These are phyloP conservation scores for Lodderomyces theae DNA, from an alignment of 1,139 yeast genomes.

Conservation along the genomic window DNA sequence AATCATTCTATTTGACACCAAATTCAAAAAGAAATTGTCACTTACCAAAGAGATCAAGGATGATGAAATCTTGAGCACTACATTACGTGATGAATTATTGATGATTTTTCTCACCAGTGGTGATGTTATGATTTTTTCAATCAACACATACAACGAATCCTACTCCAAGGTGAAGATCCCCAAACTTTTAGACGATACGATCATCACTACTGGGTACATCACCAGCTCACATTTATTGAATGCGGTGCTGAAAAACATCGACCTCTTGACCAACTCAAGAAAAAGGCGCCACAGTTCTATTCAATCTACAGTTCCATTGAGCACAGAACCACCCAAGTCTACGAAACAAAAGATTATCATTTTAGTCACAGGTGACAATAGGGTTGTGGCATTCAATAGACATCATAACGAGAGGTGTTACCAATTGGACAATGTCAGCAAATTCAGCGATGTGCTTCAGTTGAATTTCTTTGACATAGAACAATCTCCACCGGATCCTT, in stretches of 20 bases:
- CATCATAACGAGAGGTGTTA: conserved; percentile 65
- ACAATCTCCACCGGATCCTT: conserved; percentile 69
- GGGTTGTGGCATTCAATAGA: conserved; percentile 61
- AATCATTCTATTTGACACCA: conserved; percentile 62
- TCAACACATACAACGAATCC: conserved; percentile 40
- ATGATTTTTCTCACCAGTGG: conserved; percentile 57
- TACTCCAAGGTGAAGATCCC: conserved; percentile 45
- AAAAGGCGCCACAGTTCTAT: conserved; percentile 29
- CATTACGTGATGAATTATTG: conserved; percentile 48
- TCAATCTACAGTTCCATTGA: conserved; percentile 8
- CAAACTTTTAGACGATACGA: conserved; percentile 52
- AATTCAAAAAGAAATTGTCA: conserved; percentile 46
- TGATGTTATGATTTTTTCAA: conserved; percentile 48
- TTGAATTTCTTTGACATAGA: conserved; percentile 58
- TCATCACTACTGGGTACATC: conserved; percentile 69
- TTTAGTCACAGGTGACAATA: conserved; percentile 73
- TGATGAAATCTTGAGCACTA: conserved; percentile 52
- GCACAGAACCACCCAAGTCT: conserved; percentile 18
- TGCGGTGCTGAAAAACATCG: conserved; percentile 42
- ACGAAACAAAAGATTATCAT: conserved; percentile 54
- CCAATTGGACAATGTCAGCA: conserved; percentile 60
- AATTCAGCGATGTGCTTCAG: conserved; percentile 50
- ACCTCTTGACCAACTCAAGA: conserved; percentile 29
- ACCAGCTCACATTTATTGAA: conserved; percentile 43
- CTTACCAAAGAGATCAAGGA: conserved; percentile 39